A percentile compares a stretch with the other conserved stretches of the same genome.
Conservation (phyloP, 345 rosid genomes). For the Pistacia vera region DNA sequence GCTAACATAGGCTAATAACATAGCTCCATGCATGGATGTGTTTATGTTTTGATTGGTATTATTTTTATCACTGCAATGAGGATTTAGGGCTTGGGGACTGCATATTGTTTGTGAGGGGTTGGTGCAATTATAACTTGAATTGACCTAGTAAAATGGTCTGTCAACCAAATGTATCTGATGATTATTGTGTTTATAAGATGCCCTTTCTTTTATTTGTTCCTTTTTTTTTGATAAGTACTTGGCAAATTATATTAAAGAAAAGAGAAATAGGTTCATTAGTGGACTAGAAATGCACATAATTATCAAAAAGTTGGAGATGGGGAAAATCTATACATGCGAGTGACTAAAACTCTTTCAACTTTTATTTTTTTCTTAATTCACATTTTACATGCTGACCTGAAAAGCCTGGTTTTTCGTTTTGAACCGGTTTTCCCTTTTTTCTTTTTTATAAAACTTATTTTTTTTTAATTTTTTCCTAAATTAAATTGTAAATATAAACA, state of each 20-base stretch:
- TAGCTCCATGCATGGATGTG: not conserved
- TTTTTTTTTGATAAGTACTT: not conserved
- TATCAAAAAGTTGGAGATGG: too few species aligned
- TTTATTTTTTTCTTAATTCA: not conserved
- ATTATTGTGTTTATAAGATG: not conserved
- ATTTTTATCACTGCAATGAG: not conserved
- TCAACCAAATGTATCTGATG: not conserved
- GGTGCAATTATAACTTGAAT: not conserved
- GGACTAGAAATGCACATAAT: too few species aligned
- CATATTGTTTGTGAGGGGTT: not conserved
- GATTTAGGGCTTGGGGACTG: not conserved
- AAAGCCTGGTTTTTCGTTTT: not conserved
- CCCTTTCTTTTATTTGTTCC: not conserved
- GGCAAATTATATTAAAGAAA: too few species aligned
- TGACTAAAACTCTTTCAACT: too few species aligned
- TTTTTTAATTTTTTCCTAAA: too few species aligned
- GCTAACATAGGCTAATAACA: not conserved
- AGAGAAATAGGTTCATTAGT: too few species aligned
- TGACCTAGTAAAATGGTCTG: not conserved
- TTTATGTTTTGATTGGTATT: not conserved
- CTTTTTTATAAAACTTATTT: too few species aligned
- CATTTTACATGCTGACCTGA: slow-evolving; percentile 1
- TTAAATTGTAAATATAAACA: too few species aligned
- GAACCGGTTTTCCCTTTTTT: too few species aligned
- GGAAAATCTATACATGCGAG: too few species aligned